Percentiles rank a stretch among this genome's conserved stretches.
phyloP scores from a whole-genome alignment of 306 rosid genomes.

The Prinsepia uniflora region DNA sequence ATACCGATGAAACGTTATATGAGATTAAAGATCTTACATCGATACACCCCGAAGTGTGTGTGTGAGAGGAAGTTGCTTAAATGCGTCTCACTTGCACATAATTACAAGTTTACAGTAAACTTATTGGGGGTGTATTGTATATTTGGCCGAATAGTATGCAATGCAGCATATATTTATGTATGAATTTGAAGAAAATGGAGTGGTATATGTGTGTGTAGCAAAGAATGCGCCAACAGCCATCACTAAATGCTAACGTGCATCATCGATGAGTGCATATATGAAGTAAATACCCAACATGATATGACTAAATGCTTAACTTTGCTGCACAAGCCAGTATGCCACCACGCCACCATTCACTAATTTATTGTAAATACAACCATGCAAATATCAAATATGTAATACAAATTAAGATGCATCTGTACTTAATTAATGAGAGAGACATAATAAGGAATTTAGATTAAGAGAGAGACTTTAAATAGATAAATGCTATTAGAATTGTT shows the following conservation, averaged over 20 bases:
- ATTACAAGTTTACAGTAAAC: slow-evolving; percentile 45
- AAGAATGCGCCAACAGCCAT: slow-evolving; percentile 50
- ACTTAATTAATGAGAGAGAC: too few relatives aligned
- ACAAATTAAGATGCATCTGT: too few relatives aligned
- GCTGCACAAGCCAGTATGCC: slow-evolving; percentile 49
- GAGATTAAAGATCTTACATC: background rate
- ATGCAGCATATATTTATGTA: too few relatives aligned
- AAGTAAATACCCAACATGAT: slow-evolving; percentile 53
- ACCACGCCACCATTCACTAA: background rate
- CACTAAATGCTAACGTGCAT: slow-evolving; percentile 52
- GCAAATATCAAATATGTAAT: too few relatives aligned
- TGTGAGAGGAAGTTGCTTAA: background rate
- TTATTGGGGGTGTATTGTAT: background rate
- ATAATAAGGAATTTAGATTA: too few relatives aligned
- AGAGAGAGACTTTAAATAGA: too few relatives aligned
- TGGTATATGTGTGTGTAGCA: slow-evolving; percentile 42
- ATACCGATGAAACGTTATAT: too few relatives aligned
- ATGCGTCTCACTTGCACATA: slow-evolving; percentile 35
- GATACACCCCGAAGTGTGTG: background rate
- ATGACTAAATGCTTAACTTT: slow-evolving; percentile 44
- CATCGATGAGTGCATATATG: background rate
- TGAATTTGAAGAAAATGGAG: too few relatives aligned
- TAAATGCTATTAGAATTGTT: too few relatives aligned
- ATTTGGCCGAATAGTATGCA: slow-evolving; percentile 21
- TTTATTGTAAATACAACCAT: too few relatives aligned